Evolutionary conservation across 139 green algal species (phyloP).

Genomic region (Picochlorum sp.): DNA sequence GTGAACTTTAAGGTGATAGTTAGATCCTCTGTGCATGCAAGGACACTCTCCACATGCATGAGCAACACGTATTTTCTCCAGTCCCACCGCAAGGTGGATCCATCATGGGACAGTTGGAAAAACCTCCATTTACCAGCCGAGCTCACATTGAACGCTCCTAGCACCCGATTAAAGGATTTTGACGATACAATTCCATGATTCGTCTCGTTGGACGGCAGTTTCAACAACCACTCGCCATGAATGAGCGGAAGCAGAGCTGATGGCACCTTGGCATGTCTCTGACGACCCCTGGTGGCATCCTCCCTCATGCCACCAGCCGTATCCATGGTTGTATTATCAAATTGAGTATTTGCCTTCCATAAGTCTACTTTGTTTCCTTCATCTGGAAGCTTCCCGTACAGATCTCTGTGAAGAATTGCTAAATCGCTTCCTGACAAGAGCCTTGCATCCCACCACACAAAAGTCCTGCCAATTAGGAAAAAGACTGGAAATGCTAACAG

Average conservation of each 20-base stretch:
- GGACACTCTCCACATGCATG: conserved; percentile 25
- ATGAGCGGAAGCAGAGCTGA: conserved; percentile 31
- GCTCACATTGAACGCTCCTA: not conserved
- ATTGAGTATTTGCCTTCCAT: conserved; percentile 1
- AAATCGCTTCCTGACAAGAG: conserved; percentile 12
- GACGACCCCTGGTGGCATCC: not conserved
- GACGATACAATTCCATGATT: not conserved
- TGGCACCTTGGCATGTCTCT: conserved; percentile 6
- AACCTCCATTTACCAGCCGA: conserved; percentile 6
- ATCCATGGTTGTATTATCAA: not conserved
- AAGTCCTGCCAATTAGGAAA: conserved; percentile 13
- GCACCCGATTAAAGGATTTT: not conserved
- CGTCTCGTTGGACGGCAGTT: conserved; percentile 10
- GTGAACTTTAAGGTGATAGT: conserved; percentile 32
- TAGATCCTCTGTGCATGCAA: conserved; percentile 15
- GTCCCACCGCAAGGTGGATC: conserved; percentile 33
- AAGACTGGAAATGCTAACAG: conserved; percentile 20
- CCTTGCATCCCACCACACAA: conserved; percentile 15
- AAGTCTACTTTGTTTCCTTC: not conserved
- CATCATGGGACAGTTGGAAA: conserved; percentile 36
- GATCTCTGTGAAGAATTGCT: not conserved
- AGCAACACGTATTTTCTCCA: conserved; percentile 40
- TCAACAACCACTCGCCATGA: conserved; percentile 36
- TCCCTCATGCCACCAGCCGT: not conserved
- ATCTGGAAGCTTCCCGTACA: not conserved